phyloP scores from a whole-genome alignment of 2,329 filamentous ascomycete genomes.

The Fusarium scirpi region DNA sequence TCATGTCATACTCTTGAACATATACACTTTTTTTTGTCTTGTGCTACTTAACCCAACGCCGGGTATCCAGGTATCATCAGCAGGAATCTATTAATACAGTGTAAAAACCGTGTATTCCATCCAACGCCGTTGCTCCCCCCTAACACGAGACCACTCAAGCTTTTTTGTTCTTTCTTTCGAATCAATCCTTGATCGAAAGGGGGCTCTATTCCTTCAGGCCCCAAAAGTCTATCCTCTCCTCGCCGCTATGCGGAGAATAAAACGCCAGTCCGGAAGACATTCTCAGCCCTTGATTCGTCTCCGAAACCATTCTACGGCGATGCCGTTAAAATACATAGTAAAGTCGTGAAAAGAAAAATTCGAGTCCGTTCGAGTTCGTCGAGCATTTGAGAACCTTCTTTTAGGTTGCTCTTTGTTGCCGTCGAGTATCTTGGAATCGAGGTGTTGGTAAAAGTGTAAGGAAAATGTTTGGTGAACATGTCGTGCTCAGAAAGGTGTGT shows the following conservation, averaged over 20 bases:
- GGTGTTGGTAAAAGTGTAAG: constrained; percentile 16
- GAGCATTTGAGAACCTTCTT: background rate
- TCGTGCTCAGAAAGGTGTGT: background rate
- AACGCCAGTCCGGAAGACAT: constrained; percentile 56
- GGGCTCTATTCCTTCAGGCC: background rate
- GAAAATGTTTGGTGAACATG: constrained; percentile 12
- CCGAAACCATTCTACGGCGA: constrained; percentile 47
- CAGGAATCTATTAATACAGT: constrained; percentile 39
- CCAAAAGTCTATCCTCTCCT: constrained; percentile 11
- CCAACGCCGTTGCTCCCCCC: constrained; percentile 9
- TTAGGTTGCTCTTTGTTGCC: background rate
- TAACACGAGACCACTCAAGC: background rate
- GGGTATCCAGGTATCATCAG: constrained; percentile 37
- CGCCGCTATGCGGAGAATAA: constrained; percentile 16
- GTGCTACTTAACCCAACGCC: constrained; percentile 27
- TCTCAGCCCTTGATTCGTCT: constrained; percentile 69
- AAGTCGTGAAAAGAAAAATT: constrained; percentile 28
- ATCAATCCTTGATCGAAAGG: background rate
- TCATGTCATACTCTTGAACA: background rate
- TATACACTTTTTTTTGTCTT: constrained; percentile 13
- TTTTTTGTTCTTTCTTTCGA: background rate
- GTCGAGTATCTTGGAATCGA: constrained; percentile 2
- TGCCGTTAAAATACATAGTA: constrained; percentile 46
- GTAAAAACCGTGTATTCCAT: constrained; percentile 28
- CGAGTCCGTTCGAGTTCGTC: constrained; percentile 19